Evolutionary conservation across 176 grass and related monocot genomes (phyloP), one percentile per base, ranked within the genome.

Genomic region (Triticum turgidum): DNA sequence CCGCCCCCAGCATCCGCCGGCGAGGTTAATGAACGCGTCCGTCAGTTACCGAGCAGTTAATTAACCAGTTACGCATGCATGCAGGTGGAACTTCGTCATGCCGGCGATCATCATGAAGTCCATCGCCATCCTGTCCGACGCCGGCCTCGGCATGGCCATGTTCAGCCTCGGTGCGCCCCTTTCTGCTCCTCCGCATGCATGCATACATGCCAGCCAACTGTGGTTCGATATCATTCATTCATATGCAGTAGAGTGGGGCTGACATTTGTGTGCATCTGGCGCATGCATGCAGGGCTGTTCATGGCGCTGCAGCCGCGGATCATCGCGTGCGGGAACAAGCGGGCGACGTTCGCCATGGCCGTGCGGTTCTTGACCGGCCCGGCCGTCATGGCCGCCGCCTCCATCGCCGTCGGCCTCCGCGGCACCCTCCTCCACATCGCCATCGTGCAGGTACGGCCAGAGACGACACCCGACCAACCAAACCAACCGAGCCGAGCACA

Each of bases 61-160:
- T 44, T 54, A 3, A 64, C 13, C 5, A 2, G 13, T 3, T 6
- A 6, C 64, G 21, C 44, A 33, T 27, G 61, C 69, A 10, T 69
- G 78, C 83, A 98, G 96, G 83, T 98, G 90, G 90, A 80, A 96
- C 78, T 91, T 98, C 41, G 52, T 87, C 62, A 98, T 98, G 97
- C 97, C 97, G 79, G 97, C 92, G 38, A 99, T 99, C 52, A 62
- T 99, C 78, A 76, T 93, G 37, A 78, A 86, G 61, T 99, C 97
- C 72, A 99, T 99, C 90, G 89, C 97, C 9, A 99, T 99, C 89
- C 85, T 99, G 79, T 99, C 97, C 61, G 94, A 99, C 76, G 97
- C 97, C 74, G 97, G 97, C 72, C 94, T 99, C 34, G 97, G 97
- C 87, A 99, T 99, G 97, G 97, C 97, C 77, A 99, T 99, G 97